These are phyloP conservation scores for Camellia lanceoleosa DNA, from an alignment of 148 eudicot genomes.

Conservation along the genomic window DNA sequence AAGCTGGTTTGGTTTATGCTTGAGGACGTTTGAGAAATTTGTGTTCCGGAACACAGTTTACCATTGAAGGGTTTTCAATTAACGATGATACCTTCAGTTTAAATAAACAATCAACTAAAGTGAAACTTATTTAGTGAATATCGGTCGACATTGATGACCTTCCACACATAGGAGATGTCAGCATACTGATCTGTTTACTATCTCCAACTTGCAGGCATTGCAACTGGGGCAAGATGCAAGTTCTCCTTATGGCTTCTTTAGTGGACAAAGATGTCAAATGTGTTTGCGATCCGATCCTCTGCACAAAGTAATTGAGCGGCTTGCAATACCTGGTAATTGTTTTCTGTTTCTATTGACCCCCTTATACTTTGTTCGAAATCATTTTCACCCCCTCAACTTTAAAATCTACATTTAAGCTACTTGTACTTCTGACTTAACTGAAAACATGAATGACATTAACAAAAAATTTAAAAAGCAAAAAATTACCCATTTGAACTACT, in stretches of 20 bases:
- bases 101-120: not conserved
- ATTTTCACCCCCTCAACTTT: no score
- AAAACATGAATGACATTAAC: no score
- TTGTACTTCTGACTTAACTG: no score
- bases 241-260: constrained; percentile 57
- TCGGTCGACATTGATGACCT: no score
- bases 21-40: not conserved
- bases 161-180: not conserved
- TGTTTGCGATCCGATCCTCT: constrained; percentile 86
- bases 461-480: no score
- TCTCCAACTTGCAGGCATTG: constrained; percentile 54
- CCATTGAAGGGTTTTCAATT: not conserved
- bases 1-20: not conserved
- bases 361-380: no score
- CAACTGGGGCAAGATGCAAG: constrained; percentile 77
- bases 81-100: not conserved
- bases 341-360: not conserved
- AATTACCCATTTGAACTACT: no score
- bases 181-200: not conserved
- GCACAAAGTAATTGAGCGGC: constrained; percentile 86
- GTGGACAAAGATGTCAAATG: constrained; percentile 90
- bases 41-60: not conserved
- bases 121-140: not conserved
- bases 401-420: no score
- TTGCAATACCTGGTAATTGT: constrained; percentile 68